These are phyloP conservation scores for Fusarium duplospermum DNA, from an alignment of 2,329 filamentous ascomycete species.

Conservation along the genomic window DNA sequence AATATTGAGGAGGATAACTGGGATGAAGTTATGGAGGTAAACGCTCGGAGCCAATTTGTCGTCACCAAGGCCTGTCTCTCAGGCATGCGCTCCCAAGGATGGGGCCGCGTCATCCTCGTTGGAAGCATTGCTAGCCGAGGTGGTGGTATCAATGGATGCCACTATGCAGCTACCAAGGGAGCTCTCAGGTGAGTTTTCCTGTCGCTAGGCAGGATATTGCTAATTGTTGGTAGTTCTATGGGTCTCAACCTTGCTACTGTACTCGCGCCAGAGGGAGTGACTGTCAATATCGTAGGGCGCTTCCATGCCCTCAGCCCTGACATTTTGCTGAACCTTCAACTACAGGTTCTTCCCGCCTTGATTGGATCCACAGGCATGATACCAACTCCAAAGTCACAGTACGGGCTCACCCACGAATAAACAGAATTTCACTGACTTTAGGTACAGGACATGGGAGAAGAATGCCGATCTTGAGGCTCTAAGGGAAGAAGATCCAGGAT, in stretches of 20 bases:
- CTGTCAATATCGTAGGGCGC: slow-evolving; percentile 49
- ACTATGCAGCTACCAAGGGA: slow-evolving; percentile 51
- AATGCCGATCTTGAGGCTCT: slow-evolving; percentile 46
- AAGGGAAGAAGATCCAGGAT: slow-evolving; percentile 46
- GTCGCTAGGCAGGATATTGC: background rate
- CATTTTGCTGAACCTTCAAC: background rate
- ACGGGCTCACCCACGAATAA: background rate
- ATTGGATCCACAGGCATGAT: slow-evolving; percentile 53
- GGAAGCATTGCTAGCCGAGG: slow-evolving; percentile 50
- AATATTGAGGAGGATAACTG: slow-evolving; percentile 51
- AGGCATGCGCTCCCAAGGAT: slow-evolving; percentile 47
- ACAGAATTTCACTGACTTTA: background rate
- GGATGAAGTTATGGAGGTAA: slow-evolving; percentile 52
- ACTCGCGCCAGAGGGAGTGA: slow-evolving; percentile 48
- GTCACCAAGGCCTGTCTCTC: slow-evolving; percentile 47
- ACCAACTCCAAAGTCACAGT: slow-evolving; percentile 47
- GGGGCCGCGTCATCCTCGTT: slow-evolving; percentile 49
- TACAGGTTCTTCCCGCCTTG: slow-evolving; percentile 49
- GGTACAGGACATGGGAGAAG: slow-evolving; percentile 46
- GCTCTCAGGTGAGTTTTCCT: slow-evolving; percentile 35
- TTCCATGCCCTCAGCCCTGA: background rate
- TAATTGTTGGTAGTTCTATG: slow-evolving; percentile 46
- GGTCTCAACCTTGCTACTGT: slow-evolving; percentile 49
- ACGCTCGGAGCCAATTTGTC: slow-evolving; percentile 50
- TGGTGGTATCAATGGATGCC: slow-evolving; percentile 50